phyloP scores from a whole-genome alignment of 192 early-diverging fungal genomes.

The Umbelopsis sp. region DNA sequence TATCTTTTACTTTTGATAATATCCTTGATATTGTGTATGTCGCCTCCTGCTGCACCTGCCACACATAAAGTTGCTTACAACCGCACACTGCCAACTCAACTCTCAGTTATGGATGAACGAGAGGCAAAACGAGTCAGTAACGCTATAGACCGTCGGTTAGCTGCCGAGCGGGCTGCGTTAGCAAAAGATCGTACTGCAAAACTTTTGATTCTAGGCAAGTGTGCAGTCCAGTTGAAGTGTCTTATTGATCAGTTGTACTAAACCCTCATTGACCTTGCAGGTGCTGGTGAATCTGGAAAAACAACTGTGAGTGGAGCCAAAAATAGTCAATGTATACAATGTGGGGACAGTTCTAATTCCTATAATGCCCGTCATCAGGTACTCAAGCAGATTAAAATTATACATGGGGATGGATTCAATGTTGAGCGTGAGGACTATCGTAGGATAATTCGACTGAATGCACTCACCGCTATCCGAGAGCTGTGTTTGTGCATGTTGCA shows the following conservation, averaged over 20 bases:
- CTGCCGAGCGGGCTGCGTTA: conserved; percentile 1
- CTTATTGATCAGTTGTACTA: conserved; percentile 28
- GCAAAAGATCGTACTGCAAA: conserved; percentile 16
- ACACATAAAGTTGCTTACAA: neutral
- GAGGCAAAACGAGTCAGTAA: conserved; percentile 10
- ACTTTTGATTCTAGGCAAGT: conserved; percentile 19
- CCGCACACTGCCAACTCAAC: neutral
- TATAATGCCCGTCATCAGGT: conserved; percentile 44
- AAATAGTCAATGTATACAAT: conserved; percentile 28
- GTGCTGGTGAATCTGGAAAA: conserved; percentile 65
- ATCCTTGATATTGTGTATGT: too few relatives aligned
- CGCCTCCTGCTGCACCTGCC: neutral
- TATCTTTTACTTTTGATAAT: too few relatives aligned
- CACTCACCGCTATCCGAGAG: conserved; percentile 48
- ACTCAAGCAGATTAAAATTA: conserved; percentile 58
- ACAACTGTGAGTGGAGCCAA: conserved; percentile 45
- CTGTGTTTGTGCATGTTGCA: conserved; percentile 49
- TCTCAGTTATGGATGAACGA: conserved; percentile 5
- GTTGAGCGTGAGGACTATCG: conserved; percentile 49
- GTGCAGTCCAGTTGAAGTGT: conserved; percentile 34
- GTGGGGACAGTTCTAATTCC: conserved; percentile 31
- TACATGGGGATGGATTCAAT: conserved; percentile 54
- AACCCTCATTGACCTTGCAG: conserved; percentile 43
- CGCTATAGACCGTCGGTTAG: conserved; percentile 3
- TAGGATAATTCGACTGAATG: conserved; percentile 46